These are phyloP conservation scores for Cryptomeria japonica DNA, from an alignment of 75 land plant species.

Conservation along the genomic window DNA sequence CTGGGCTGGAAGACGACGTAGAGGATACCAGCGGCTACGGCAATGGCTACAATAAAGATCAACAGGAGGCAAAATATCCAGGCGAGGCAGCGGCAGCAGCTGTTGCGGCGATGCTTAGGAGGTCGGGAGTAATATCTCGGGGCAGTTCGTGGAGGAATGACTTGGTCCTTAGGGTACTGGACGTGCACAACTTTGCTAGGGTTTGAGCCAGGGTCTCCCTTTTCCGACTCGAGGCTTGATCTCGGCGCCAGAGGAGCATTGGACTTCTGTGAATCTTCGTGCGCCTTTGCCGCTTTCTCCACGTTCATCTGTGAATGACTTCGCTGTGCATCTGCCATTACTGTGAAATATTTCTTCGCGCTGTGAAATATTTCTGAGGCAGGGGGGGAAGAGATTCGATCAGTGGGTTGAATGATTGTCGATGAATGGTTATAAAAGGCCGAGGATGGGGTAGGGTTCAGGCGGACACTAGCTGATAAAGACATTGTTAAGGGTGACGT, in stretches of 20 bases:
- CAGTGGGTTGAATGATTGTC: too few species aligned
- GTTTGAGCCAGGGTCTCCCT: not conserved
- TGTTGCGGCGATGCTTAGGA: constrained; percentile 6
- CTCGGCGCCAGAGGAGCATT: not conserved
- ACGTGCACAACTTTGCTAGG: not conserved
- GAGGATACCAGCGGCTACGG: constrained; percentile 25
- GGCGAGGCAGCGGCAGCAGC: constrained; percentile 28
- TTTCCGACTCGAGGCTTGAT: constrained; percentile 12
- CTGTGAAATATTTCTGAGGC: too few species aligned
- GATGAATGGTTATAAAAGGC: too few species aligned
- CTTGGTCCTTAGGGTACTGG: too few species aligned
- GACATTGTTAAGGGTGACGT: too few species aligned
- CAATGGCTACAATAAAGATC: constrained; percentile 20
- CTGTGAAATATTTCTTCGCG: not conserved
- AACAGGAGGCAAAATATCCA: constrained; percentile 19
- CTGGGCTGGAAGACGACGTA: constrained; percentile 20
- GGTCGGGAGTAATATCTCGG: too few species aligned
- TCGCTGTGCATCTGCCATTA: constrained; percentile 26
- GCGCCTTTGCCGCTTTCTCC: not conserved
- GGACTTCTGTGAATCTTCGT: not conserved
- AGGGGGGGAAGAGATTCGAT: too few species aligned
- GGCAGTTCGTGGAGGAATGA: too few species aligned
- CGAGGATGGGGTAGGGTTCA: too few species aligned
- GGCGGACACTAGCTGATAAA: too few species aligned
- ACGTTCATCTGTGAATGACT: constrained; percentile 16